These are phyloP conservation scores for Aspergillus fumigatus DNA, from an alignment of 2,329 filamentous ascomycete species.

Conservation along the genomic window DNA sequence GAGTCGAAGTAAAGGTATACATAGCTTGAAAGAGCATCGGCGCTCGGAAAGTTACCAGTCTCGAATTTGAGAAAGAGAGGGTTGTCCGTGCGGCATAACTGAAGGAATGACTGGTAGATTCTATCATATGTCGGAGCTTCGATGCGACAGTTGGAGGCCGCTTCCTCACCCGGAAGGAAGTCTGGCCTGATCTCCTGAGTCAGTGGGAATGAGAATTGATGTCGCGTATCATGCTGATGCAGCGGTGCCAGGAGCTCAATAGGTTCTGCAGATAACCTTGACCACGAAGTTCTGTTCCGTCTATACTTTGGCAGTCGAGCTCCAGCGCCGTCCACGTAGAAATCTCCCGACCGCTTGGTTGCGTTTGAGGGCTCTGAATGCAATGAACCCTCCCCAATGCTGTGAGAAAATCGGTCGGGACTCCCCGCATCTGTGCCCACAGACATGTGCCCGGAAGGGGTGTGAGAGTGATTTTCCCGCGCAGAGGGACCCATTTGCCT, in stretches of 20 bases:
- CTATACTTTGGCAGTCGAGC: constrained; percentile 23
- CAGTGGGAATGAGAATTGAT: constrained; percentile 22
- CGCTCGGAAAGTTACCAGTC: constrained; percentile 25
- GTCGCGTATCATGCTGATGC: constrained; percentile 7
- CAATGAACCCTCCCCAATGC: constrained; percentile 20
- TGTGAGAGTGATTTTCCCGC: constrained; percentile 15
- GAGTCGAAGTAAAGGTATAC: constrained; percentile 35
- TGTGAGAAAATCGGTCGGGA: constrained; percentile 15
- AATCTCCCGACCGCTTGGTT: constrained; percentile 22
- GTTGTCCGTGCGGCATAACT: constrained; percentile 28
- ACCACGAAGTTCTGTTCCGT: constrained; percentile 17
- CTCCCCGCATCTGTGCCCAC: constrained; percentile 16
- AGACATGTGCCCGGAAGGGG: constrained; percentile 16
- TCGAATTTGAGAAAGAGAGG: constrained; percentile 30
- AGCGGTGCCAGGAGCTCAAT: constrained; percentile 8
- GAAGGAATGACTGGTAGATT: constrained; percentile 27
- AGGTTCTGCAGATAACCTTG: constrained; percentile 9
- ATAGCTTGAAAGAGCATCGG: constrained; percentile 25
- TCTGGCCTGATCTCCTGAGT: constrained; percentile 15
- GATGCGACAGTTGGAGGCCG: constrained; percentile 12
- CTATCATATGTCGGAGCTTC: constrained; percentile 23
- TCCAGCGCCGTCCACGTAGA: constrained; percentile 24
- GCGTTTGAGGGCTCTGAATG: constrained; percentile 16
- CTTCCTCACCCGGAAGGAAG: constrained; percentile 13
- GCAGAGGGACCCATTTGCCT: constrained; percentile 12